A percentile compares a stretch with the other conserved stretches of the same genome.
Evolutionary conservation across 2,329 filamentous ascomycete genomes (phyloP).

Genomic region (Hirsutella thompsonii): DNA sequence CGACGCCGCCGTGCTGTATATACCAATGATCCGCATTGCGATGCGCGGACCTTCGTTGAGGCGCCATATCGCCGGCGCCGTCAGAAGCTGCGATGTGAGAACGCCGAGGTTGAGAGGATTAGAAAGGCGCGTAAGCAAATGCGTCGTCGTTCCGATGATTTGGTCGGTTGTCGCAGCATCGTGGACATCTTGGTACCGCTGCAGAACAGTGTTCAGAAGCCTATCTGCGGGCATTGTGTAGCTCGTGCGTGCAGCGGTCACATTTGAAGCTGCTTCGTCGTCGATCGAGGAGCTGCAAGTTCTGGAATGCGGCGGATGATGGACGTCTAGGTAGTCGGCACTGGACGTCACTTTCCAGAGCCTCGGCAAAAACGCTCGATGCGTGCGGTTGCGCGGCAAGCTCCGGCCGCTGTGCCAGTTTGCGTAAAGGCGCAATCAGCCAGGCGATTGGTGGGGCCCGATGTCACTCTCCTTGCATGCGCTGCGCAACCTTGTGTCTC

Average conservation of each 20-base stretch:
- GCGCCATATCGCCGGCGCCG: constrained; percentile 59
- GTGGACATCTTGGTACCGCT: constrained; percentile 41
- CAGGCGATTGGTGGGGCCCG: no score
- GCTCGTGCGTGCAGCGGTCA: neutral
- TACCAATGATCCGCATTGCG: constrained; percentile 53
- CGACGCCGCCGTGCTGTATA: constrained; percentile 55
- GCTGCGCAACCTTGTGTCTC: neutral
- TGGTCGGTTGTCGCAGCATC: constrained; percentile 37
- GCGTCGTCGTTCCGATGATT: constrained; percentile 52
- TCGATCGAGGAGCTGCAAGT: neutral
- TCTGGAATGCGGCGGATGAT: no score
- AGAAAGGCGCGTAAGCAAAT: constrained; percentile 54
- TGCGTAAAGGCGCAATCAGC: no score
- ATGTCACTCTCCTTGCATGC: no score
- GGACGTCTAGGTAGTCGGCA: neutral
- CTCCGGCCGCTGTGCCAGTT: no score
- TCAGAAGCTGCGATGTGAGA: constrained; percentile 58
- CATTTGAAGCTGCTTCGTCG: neutral
- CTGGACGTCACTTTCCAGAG: no score
- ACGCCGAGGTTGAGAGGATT: constrained; percentile 66
- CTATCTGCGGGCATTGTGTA: constrained; percentile 50
- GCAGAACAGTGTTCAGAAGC: constrained; percentile 53
- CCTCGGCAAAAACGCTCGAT: no score
- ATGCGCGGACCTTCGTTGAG: constrained; percentile 45
- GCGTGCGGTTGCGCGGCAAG: no score